A percentile compares a stretch with the other conserved stretches of the same genome.
These are phyloP conservation scores for Neobulgaria alba DNA, from an alignment of 2,329 filamentous ascomycete species.

Conservation along the genomic window DNA sequence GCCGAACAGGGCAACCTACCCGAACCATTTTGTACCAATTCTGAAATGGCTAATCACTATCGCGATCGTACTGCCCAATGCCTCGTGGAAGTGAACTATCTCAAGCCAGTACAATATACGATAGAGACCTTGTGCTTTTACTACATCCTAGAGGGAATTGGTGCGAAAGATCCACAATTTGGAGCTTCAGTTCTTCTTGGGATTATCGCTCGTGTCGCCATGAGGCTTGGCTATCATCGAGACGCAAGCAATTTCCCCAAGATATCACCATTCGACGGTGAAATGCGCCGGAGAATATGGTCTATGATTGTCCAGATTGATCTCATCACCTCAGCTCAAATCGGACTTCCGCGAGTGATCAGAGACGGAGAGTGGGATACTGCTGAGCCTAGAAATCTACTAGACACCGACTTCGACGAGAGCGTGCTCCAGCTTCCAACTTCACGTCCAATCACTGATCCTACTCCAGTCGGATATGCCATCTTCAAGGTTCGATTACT, in stretches of 20 bases:
- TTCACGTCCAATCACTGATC: conserved; percentile 44
- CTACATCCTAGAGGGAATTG: conserved; percentile 41
- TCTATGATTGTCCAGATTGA: conserved; percentile 49
- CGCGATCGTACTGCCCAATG: conserved; percentile 41
- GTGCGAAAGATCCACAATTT: conserved; percentile 40
- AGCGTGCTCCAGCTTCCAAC: conserved; percentile 45
- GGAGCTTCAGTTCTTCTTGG: conserved; percentile 44
- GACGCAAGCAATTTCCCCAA: conserved; percentile 40
- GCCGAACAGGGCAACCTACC: conserved; percentile 30
- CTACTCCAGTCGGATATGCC: conserved; percentile 46
- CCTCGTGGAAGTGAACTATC: conserved; percentile 41
- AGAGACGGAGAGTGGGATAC: conserved; percentile 54
- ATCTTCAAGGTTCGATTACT: conserved; percentile 36
- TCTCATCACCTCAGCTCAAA: conserved; percentile 54
- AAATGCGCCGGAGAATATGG: conserved; percentile 55
- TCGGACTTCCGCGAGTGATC: conserved; percentile 58
- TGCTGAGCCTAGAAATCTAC: conserved; percentile 49
- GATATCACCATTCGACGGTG: conserved; percentile 42
- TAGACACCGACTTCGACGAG: conserved; percentile 56
- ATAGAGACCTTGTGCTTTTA: conserved; percentile 43
- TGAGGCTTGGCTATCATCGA: conserved; percentile 51
- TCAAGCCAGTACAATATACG: conserved; percentile 37
- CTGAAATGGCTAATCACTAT: conserved; percentile 38
- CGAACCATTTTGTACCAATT: conserved; percentile 26
- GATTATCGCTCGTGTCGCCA: conserved; percentile 42